Conservation (phyloP, 2,329 filamentous ascomycete species). For the Aspergillus terreus region DNA sequence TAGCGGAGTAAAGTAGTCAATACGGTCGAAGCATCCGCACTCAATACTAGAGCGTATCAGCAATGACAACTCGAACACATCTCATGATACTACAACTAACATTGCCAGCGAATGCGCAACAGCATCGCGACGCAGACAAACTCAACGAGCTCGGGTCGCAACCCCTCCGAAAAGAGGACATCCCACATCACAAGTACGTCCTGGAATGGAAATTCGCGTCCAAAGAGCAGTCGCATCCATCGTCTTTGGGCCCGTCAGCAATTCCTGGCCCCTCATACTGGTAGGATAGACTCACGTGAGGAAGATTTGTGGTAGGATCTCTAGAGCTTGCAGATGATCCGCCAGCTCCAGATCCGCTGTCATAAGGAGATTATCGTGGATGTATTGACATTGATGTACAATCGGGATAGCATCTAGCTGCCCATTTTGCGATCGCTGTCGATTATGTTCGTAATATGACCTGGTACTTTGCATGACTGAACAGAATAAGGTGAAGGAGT, state of each 20-base stretch:
- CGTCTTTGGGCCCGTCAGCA: slow-evolving; percentile 42
- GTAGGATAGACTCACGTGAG: slow-evolving; percentile 64
- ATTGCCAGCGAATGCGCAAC: slow-evolving; percentile 81
- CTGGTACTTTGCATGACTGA: slow-evolving; percentile 84
- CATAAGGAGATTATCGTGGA: slow-evolving; percentile 77
- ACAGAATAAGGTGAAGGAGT: slow-evolving; percentile 81
- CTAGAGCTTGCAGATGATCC: slow-evolving; percentile 73
- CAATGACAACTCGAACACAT: background rate
- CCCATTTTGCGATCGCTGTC: slow-evolving; percentile 41
- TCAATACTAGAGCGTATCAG: slow-evolving; percentile 57
- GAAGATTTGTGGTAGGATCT: slow-evolving; percentile 94
- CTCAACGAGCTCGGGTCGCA: slow-evolving; percentile 75
- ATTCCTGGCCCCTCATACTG: background rate
- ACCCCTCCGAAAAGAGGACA: slow-evolving; percentile 80
- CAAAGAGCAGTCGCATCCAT: slow-evolving; percentile 91
- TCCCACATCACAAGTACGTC: slow-evolving; percentile 87
- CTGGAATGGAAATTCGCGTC: slow-evolving; percentile 86
- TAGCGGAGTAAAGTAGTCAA: slow-evolving; percentile 79
- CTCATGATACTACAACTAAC: slow-evolving; percentile 48
- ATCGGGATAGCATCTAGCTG: slow-evolving; percentile 62
- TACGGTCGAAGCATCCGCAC: slow-evolving; percentile 82
- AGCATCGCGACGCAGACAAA: slow-evolving; percentile 94
- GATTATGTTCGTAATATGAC: slow-evolving; percentile 75
- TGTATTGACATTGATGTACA: slow-evolving; percentile 77
- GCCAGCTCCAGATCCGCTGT: slow-evolving; percentile 81